Base-by-base conservation (phyloP, 306 rosid species). In the Rosa lucieae region DNA sequence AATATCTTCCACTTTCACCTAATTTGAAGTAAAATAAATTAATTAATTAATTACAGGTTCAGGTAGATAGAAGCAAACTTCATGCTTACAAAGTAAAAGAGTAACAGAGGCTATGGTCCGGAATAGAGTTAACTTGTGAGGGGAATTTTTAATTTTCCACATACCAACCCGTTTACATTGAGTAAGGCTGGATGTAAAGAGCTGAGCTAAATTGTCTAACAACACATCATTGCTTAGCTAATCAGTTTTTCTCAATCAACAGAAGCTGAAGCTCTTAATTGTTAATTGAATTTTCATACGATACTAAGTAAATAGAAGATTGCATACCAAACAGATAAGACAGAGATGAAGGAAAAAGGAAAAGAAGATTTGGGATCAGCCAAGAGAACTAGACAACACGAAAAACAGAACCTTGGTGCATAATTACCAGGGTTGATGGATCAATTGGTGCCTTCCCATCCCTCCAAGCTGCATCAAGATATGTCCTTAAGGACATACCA, bases 391-490 rank as follows among this genome's bases (percentile, higher is more conserved):
- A 73, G 20, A 61, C 5, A 61, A 46, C 39, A 48, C 4, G 0
- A 55, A 5, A 32, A 63, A 35, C n/a, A 10, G 11, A 58, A 55
- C 8, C 35, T 8, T 66, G 4, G 5, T 52, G 67, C 43, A 58
- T 53, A 66, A 81, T 84, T 90, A 94, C 98, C 97, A 94, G 78
- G 67, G 92, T 88, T 63, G 98, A 94, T 40, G 98, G 98, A 81
- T 94, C 98, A 84, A 94, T 88, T 23, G 97, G 97, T 82, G 98
- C 97, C 87, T 92, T 94, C 80, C 98, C 98, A 86, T 94, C 98
- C 89, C 85, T 94, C 94, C 97, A 94, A 83, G 98, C 97, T 79
- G 98, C 98, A 42, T 94, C 98, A 82, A 94, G 88, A 85, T 94
- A 94, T 72, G 98, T 94, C 88, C 97, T 88, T 75, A 94, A 87